phyloP scores from a whole-genome alignment of 163 green algal genomes.

The Coccomyxa subellipsoidea region DNA sequence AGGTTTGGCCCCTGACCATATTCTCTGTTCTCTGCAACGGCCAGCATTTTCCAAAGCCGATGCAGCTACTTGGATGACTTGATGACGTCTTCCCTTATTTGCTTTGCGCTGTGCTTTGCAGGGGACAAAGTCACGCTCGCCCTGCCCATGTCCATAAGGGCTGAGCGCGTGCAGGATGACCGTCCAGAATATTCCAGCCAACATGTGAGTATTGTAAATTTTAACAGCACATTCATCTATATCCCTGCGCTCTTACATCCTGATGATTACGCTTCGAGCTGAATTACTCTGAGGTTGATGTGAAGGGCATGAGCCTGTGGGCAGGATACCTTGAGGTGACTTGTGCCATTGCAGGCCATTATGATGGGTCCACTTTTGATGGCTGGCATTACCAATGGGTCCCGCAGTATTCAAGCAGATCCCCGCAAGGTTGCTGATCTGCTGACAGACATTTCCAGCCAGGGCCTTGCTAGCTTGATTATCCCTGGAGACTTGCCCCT shows the following conservation, averaged over 20 bases:
- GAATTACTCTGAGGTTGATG: too few species aligned
- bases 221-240: neutral
- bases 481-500: neutral
- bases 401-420: conserved; percentile 14
- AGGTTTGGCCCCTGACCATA: conserved; percentile 10
- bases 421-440: conserved; percentile 5
- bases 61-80: neutral
- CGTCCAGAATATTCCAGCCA: conserved; percentile 21
- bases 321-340: neutral
- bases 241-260: neutral
- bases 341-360: conserved; percentile 26
- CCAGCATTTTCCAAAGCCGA: neutral
- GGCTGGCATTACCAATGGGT: conserved; percentile 47
- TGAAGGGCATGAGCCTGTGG: neutral
- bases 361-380: conserved; percentile 63
- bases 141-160: conserved; percentile 37
- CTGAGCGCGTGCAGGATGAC: conserved; percentile 44
- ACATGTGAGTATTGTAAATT: neutral
- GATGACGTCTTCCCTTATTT: neutral
- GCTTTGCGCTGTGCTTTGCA: conserved; percentile 9
- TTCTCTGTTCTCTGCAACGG: neutral
- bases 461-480: neutral
- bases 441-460: neutral
- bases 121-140: conserved; percentile 41
- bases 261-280: too few species aligned